Conservation (phyloP, 169 alveolate species). For the Eimeria falciformis region DNA sequence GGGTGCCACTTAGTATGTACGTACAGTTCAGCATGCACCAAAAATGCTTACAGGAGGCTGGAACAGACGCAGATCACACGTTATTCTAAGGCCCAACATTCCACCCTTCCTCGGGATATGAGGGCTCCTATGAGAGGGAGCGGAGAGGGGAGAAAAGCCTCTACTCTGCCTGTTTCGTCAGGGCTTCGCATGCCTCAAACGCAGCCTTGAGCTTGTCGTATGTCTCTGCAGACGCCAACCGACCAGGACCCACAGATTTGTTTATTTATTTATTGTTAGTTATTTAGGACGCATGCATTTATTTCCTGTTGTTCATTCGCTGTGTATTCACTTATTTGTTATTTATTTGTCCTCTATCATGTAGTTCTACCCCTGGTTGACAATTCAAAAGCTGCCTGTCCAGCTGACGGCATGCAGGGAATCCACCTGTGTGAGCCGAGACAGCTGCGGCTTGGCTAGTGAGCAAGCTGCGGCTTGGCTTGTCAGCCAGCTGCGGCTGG, state of each 20-base stretch:
- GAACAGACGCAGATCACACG: too few species aligned
- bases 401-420: not conserved
- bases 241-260: not conserved
- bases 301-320: too few species aligned
- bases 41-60: too few species aligned
- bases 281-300: too few species aligned
- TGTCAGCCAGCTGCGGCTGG: not conserved
- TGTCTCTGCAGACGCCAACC: conserved; percentile 53
- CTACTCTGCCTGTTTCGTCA: conserved; percentile 47
- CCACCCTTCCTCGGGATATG: not conserved
- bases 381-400: not conserved
- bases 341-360: too few species aligned
- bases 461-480: not conserved
- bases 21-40: too few species aligned
- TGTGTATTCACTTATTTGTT: not conserved
- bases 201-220: conserved; percentile 75
- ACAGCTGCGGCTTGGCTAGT: not conserved
- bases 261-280: too few species aligned
- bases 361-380: too few species aligned
- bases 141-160: not conserved
- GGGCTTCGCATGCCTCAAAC: conserved; percentile 64
- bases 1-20: too few species aligned
- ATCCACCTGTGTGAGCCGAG: too few species aligned
- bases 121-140: not conserved
- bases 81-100: too few species aligned